A percentile compares a stretch with the other conserved stretches of the same genome.
Evolutionary conservation across 2,329 filamentous ascomycete species (phyloP).

Genomic region (Tolypocladium endophyticum): DNA sequence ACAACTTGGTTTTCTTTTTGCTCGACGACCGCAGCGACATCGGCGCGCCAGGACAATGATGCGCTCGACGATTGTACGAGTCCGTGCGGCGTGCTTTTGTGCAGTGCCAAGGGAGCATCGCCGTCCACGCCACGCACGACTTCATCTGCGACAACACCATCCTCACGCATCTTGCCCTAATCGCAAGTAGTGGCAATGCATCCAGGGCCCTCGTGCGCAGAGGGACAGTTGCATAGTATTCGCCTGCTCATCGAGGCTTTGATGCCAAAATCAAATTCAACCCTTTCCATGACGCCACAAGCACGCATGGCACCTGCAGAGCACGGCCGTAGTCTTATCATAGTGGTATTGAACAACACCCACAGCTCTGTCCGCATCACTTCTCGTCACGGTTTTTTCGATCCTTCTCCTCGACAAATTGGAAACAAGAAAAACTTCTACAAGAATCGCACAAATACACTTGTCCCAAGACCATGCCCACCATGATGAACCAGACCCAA

Average conservation of each 20-base stretch:
- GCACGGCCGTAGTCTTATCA: neutral
- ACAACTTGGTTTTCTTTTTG: neutral
- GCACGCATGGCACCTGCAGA: neutral
- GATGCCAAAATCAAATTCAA: neutral
- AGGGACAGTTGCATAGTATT: neutral
- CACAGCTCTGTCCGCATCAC: neutral
- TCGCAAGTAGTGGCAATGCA: neutral
- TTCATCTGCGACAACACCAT: neutral
- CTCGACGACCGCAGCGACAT: neutral
- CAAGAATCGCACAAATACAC: neutral
- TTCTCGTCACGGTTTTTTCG: neutral
- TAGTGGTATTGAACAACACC: neutral
- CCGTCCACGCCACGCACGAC: neutral
- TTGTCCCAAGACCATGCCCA: neutral
- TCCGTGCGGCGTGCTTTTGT: neutral
- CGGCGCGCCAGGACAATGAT: too few species aligned
- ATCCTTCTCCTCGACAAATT: neutral
- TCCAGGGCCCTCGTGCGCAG: neutral
- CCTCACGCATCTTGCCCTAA: neutral
- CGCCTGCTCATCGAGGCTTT: neutral
- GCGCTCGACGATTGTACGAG: too few species aligned
- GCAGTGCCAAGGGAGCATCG: neutral
- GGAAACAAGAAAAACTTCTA: neutral
- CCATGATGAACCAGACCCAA: neutral
- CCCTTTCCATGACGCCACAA: neutral